A percentile compares a stretch with the other conserved stretches of the same genome.
These are phyloP conservation scores for Cytospora chrysosperma DNA, from an alignment of 2,329 filamentous ascomycete species.

Conservation along the genomic window DNA sequence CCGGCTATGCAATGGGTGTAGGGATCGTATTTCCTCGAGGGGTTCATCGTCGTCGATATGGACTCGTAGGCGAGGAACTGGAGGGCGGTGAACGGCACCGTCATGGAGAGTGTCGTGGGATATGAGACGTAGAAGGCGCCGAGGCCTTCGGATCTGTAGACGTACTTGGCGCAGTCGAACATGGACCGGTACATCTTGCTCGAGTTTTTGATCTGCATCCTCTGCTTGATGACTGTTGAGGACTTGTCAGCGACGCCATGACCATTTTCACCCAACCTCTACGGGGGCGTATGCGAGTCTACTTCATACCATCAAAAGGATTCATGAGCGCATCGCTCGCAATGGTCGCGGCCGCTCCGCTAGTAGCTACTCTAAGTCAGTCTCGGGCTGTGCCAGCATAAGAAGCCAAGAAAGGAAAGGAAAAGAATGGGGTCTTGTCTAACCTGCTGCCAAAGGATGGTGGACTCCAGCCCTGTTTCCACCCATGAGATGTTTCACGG, in stretches of 20 bases:
- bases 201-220: conserved; percentile 98
- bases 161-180: conserved; percentile 79
- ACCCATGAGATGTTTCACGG: conserved; percentile 93
- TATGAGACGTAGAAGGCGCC: conserved; percentile 97
- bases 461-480: conserved; percentile 86
- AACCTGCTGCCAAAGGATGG: conserved; percentile 90
- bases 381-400: neutral
- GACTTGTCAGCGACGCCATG: conserved; percentile 9
- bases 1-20: conserved; percentile 91
- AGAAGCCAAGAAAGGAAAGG: neutral
- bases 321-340: conserved; percentile 99
- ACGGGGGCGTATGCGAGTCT: neutral
- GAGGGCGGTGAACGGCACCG: conserved; percentile 92
- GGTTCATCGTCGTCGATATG: conserved; percentile 90
- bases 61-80: conserved; percentile 99
- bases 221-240: conserved; percentile 87
- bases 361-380: conserved; percentile 62
- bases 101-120: conserved; percentile 97
- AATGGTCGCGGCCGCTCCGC: conserved; percentile 92
- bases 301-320: conserved; percentile 82
- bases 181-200: conserved; percentile 81
- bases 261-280: neutral
- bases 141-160: conserved; percentile 85
- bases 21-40: conserved; percentile 81
- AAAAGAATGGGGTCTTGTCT: conserved; percentile 30